Evolutionary conservation across 495 filamentous ascomycete species (phyloP).

Genomic region (Cairneyella variabilis): DNA sequence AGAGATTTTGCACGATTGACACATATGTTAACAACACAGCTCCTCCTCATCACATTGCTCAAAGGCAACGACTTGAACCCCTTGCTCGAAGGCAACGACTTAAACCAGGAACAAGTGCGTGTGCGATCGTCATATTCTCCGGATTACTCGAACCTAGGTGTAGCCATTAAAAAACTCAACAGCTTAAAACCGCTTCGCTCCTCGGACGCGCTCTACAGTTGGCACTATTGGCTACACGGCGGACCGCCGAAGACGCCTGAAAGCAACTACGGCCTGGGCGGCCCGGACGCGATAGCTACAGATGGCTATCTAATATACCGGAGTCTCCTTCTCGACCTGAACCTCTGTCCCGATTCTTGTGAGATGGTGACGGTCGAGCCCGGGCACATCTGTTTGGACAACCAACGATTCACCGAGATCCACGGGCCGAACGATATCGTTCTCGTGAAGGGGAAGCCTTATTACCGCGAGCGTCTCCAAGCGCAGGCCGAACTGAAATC

Average conservation of each 20-base stretch:
- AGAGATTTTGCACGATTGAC: too few species aligned
- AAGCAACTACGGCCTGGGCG: neutral
- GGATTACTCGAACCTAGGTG: too few species aligned
- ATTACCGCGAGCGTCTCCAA: neutral
- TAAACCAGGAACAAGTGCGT: neutral
- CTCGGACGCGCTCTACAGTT: too few species aligned
- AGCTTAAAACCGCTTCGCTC: too few species aligned
- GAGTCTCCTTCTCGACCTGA: neutral
- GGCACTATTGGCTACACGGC: neutral
- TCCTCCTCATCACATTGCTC: too few species aligned
- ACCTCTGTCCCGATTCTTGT: neutral
- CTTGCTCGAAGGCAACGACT: neutral
- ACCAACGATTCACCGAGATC: neutral
- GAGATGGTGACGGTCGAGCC: neutral
- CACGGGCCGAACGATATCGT: neutral
- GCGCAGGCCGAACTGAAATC: neutral
- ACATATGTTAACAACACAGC: too few species aligned
- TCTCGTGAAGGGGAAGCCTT: neutral
- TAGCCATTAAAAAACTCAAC: too few species aligned
- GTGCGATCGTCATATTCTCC: too few species aligned
- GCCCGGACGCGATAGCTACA: neutral
- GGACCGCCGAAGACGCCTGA: neutral
- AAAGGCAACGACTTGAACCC: too few species aligned
- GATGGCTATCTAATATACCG: neutral
- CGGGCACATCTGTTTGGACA: neutral